phyloP scores from a whole-genome alignment of 78 protist genomes.

The Dictyostelium firmibasis region DNA sequence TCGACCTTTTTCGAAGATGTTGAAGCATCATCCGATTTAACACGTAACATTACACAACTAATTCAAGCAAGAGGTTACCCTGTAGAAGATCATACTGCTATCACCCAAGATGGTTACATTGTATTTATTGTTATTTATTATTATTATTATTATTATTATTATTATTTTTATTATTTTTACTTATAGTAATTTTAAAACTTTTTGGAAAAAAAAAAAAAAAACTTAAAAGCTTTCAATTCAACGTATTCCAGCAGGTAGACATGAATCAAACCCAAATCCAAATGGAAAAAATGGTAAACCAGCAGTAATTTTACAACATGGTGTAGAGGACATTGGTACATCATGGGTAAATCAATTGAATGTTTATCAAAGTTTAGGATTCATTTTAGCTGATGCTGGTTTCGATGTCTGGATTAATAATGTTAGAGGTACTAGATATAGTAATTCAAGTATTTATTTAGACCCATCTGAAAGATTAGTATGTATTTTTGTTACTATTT shows the following conservation, averaged over 20 bases:
- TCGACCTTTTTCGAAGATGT: background rate
- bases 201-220: background rate
- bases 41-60: constrained; percentile 20
- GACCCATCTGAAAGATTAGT: constrained; percentile 28
- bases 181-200: no score
- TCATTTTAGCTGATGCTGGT: constrained; percentile 76
- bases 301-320: constrained; percentile 80
- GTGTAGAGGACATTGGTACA: constrained; percentile 77
- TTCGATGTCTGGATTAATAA: constrained; percentile 86
- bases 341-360: constrained; percentile 69
- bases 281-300: constrained; percentile 58
- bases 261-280: constrained; percentile 65
- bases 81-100: constrained; percentile 50
- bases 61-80: constrained; percentile 82
- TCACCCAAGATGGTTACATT: constrained; percentile 77
- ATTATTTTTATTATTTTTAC: no score
- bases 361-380: constrained; percentile 75
- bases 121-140: background rate
- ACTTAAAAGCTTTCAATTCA: constrained; percentile 39
- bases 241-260: constrained; percentile 73
- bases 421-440: constrained; percentile 78
- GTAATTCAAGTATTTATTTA: background rate
- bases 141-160: background rate
- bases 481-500: background rate
- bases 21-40: background rate